Base-by-base conservation (phyloP, 192 early-diverging fungal genomes). In the Mortierella alpina region DNA sequence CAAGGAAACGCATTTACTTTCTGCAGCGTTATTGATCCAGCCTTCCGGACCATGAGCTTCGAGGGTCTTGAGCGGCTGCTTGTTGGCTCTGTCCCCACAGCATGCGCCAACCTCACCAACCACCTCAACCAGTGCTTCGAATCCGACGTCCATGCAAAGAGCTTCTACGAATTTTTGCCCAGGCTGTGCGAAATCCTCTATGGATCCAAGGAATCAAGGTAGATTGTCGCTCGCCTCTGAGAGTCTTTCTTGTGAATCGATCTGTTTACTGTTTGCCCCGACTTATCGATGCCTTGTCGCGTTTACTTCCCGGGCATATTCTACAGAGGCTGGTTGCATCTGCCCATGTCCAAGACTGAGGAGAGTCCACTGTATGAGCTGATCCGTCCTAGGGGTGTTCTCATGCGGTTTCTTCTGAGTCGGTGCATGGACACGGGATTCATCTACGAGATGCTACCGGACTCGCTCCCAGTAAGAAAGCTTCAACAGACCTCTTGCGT, bases 301-400 rank as follows among this genome's bases (percentile, higher is more conserved):
- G 8, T 12, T 59, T 17, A 15, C 8, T 59, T 59, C 39, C 9
- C 13, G 10, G 61, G 13, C 46, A 63, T 49, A 46, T 12, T 14
- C 12, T 18, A 48, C 63, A 80, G 77, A 14, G 77, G 77, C 46
- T 80, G 77, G 77, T 47, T 80, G 18, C 77, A 80, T 55, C 54
- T 80, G 60, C 77, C 77, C 20, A 20, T 80, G 47, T 80, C 77
- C 22, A 80, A 80, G 42, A 70, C 70, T n/a, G 77, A 80, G 60
- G 77, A 71, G 8, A 61, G 72, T 55, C 70, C 63, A 15, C 60
- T 80, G 9, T 80, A 68, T 55, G 77, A 80, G 14, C 65, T 80
- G 46, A 59, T 80, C 8, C 70, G 70, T 13, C 77, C 77, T 5
- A 56, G 59, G 15, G 77, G 77, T 5, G 46, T 68, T n/a, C 48